Base-by-base conservation (phyloP, 1,139 yeast species). In the Suhomyces terraborum region DNA sequence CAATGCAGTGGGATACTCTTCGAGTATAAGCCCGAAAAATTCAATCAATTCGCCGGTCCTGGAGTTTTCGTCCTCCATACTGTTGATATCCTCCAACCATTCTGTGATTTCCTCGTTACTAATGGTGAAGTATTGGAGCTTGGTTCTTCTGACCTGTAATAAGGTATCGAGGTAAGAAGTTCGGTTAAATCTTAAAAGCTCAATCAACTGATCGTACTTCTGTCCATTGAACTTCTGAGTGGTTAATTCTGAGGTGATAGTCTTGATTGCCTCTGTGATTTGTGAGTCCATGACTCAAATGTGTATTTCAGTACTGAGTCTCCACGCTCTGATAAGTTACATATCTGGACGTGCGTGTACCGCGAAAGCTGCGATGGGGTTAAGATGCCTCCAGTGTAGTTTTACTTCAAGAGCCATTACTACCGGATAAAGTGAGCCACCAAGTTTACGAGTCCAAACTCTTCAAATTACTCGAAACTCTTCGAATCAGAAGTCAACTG, bases 11-110 rank as follows among this genome's bases (percentile, higher is more conserved):
- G 58, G 55, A 32, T 47, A 50, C 18, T 53, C 55, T 18, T 30
- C 35, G 4, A 47, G 31, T 5, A 52, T 28, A 0, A 32, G 30
- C 8, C 41, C 38, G 45, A 56, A 64, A 38, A 65, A 61, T 3
- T 51, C 51, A 3, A 54, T 44, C 2, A 56, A 23, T 4, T 43
- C 36, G 3, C 36, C 45, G 4, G 32, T 31, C 20, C 55, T 43
- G n/a, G 23, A 32, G 2, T 28, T 35, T 2, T 35, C 42, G 34
- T 58, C 58, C 1, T 46, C 47, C 6, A 62, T 44, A 3, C 40
- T 18, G 14, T 50, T 37, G 5, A 67, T 41, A 34, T 60, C 67
- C 26, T 55, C 54, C 4, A 61, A 31, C 61, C 67, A 67, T 8
- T 56, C 54, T 7, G 54, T 47, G 3, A 64, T 47, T 29, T 69